Evolutionary conservation across 305 asterid species (phyloP), one percentile per base, ranked within the genome.

Genomic region (Rubia peregrina): DNA sequence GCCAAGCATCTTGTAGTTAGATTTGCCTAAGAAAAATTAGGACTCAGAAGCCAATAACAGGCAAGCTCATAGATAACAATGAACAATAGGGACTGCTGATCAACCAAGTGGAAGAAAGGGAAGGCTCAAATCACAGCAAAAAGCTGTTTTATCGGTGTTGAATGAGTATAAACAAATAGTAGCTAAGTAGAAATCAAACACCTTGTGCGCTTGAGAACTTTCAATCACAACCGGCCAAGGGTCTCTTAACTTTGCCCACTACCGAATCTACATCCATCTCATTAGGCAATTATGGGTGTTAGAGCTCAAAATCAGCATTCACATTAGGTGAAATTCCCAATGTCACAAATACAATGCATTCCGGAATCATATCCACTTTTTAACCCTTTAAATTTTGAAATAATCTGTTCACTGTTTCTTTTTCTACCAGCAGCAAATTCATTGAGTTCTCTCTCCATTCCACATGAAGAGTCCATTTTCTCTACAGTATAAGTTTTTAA

Each of bases 1-100:
- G 79, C 69, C 63, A 80, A 55, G 56, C 46, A 56, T 64, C 75
- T 26, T 65, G 53, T 61, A 46, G 63, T 57, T 68, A 61, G 53
- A 48, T 41, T 7, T 56, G 11, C 66, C 60, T n/a, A 51, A 2
- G 30, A 11, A 60, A 71, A 7, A 6, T 73, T 62, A 56, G 19
- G 36, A 64, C 36, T 64, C 14, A 41, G 33, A 14, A 64, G 46
- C 24, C 30, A 41, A 40, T 17, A 41, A 19, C 26, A 64, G 33
- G 53, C 36, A 64, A 9, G n/a, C 55, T 49, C 56, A 19, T 9
- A 21, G 1, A 65, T 42, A 71, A 68, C 33, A 42, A 22, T 48
- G 22, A 70, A 71, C 36, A 53, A 43, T 7, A 17, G 30, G 46
- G 19, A 71, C 48, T 19, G 11, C 24, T 56, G 61, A 30, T 42